Base-by-base conservation (phyloP, 2,329 filamentous ascomycete genomes). In the Aspergillus sp. region DNA sequence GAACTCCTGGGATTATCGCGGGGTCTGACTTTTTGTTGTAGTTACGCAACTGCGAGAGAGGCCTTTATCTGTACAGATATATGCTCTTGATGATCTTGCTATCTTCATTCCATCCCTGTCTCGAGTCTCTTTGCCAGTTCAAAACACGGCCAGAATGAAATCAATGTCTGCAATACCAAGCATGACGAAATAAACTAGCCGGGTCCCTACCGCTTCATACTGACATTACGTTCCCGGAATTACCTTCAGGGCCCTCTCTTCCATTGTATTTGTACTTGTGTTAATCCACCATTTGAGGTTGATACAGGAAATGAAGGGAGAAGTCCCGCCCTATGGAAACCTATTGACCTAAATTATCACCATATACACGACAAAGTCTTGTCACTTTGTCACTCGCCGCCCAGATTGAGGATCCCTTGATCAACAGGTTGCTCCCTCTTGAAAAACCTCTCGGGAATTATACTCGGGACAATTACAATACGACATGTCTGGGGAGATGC, bases 351-450 rank as follows among this genome's bases (percentile, higher is more conserved):
- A 7, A 43, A 18, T 5, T 26, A 32, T 43, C 6, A 36, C 48
- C 15, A 42, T 41, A 41, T 48, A 48, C 36, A 39, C 41, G 17
- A 20, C 24, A 42, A 11, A 9, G 12, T 38, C 15, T 17, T 32
- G n/a, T 17, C 22, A 15, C 42, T 5, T n/a, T 48, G 45, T 22
- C 30, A 13, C 18, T 17, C 48, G 48, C 20, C 48, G 6, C 8
- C 22, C 18, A n/a, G 26, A 11, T 34, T 42, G 36, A 42, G 43
- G 17, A 30, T 30, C 9, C 34, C 9, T 32, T 42, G 15, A 34
- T 17, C 38, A 51, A 8, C 41, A 39, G 47, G 26, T 43, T 20
- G 62, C 65, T 59, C 52, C 54, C 48, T 43, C 48, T 9, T 47
- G 55, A 53, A 53, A 50, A 39, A 54, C 47, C 47, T 13, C 36